phyloP scores from a whole-genome alignment of 2,329 filamentous ascomycete species.

The Ophiosphaerella korrae region DNA sequence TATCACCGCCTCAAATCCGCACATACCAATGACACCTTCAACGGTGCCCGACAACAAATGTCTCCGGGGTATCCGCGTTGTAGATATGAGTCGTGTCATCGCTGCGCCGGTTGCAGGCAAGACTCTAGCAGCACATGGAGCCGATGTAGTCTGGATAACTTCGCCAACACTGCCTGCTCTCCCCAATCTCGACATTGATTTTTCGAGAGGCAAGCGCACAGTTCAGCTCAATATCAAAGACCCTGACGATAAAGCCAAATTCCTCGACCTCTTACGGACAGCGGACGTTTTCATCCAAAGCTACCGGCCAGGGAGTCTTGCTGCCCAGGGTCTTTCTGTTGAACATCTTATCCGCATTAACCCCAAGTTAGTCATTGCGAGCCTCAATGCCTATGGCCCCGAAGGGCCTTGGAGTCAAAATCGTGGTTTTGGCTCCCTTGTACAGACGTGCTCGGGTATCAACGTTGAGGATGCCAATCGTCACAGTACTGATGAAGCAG shows the following conservation, averaged over 20 bases:
- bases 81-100: constrained; percentile 52
- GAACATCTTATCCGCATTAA: constrained; percentile 48
- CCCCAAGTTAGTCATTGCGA: constrained; percentile 57
- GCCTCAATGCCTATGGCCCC: constrained; percentile 59
- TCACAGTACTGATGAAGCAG: constrained; percentile 46
- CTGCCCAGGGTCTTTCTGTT: constrained; percentile 49
- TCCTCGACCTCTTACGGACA: constrained; percentile 52
- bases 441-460: constrained; percentile 62
- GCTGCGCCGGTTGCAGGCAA: constrained; percentile 52
- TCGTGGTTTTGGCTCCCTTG: constrained; percentile 62
- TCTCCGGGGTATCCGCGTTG: constrained; percentile 49
- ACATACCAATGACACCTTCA: constrained; percentile 3
- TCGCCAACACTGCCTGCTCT: constrained; percentile 51
- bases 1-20: constrained; percentile 26
- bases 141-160: constrained; percentile 55
- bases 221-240: constrained; percentile 55
- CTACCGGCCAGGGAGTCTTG: constrained; percentile 57
- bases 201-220: constrained; percentile 57
- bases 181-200: constrained; percentile 47
- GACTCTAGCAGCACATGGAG: constrained; percentile 52
- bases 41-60: constrained; percentile 27
- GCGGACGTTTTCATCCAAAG: constrained; percentile 62
- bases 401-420: constrained; percentile 53
- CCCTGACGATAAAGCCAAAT: constrained; percentile 46
- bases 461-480: constrained; percentile 61